These are phyloP conservation scores for Aureobasidium sp. DNA, from an alignment of 2,329 filamentous ascomycete species.

Conservation along the genomic window DNA sequence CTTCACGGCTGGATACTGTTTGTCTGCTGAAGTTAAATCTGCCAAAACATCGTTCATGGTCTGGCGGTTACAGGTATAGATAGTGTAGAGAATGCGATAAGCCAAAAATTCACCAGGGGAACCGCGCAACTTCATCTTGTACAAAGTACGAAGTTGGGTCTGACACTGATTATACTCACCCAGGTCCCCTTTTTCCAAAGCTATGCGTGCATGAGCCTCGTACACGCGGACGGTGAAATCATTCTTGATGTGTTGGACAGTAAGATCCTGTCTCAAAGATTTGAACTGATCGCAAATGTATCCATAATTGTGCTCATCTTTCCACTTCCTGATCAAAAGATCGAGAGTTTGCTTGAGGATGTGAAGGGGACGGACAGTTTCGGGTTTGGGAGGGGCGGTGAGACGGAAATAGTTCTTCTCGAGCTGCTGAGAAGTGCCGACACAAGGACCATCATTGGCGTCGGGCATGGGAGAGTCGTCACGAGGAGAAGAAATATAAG, in stretches of 20 bases:
- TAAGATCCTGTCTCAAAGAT: slow-evolving; percentile 93
- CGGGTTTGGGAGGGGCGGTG: slow-evolving; percentile 80
- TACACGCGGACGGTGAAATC: slow-evolving; percentile 95
- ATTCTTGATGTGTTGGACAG: slow-evolving; percentile 93
- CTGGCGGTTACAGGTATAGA: slow-evolving; percentile 96
- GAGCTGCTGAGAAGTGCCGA: slow-evolving; percentile 74
- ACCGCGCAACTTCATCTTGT: slow-evolving; percentile 78
- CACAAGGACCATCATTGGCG: slow-evolving; percentile 58
- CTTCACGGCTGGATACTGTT: slow-evolving; percentile 73
- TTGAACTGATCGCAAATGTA: slow-evolving; percentile 99
- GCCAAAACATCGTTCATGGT: slow-evolving; percentile 97
- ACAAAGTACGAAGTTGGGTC: slow-evolving; percentile 89
- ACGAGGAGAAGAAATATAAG: slow-evolving; percentile 29
- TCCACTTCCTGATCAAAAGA: slow-evolving; percentile 90
- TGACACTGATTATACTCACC: slow-evolving; percentile 99
- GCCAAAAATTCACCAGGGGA: slow-evolving; percentile 95
- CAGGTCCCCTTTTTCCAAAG: slow-evolving; percentile 94
- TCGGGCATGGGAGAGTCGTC: slow-evolving; percentile 43
- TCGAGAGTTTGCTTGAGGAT: slow-evolving; percentile 80
- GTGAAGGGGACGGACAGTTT: slow-evolving; percentile 75
- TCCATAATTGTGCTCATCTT: slow-evolving; percentile 82
- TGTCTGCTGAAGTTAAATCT: slow-evolving; percentile 98
- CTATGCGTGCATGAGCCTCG: slow-evolving; percentile 95
- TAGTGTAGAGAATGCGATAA: slow-evolving; percentile 99
- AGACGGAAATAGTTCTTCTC: slow-evolving; percentile 95